A percentile compares a stretch with the other conserved stretches of the same genome.
Conservation (phyloP, 106 monocot genomes). For the Phalaenopsis aphrodite region DNA sequence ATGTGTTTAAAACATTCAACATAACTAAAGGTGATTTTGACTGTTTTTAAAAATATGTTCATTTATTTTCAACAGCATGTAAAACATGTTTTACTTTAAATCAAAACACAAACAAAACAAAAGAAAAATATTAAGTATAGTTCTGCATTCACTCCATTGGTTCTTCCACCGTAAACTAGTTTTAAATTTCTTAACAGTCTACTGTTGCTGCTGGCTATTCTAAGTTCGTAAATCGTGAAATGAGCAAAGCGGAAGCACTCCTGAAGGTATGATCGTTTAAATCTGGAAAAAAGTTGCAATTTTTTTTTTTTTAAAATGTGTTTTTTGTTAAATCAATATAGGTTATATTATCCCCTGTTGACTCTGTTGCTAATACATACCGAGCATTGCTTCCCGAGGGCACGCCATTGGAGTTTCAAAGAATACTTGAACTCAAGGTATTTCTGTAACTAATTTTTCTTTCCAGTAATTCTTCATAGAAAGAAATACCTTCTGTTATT, state of each 20-base stretch:
- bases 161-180: neutral
- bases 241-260: constrained; percentile 99
- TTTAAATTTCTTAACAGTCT: constrained; percentile 30
- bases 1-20: no score
- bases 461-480: neutral
- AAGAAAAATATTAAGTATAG: no score
- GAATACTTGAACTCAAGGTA: constrained; percentile 98
- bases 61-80: no score
- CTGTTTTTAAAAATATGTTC: no score
- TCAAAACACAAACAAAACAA: no score
- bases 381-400: constrained; percentile 96
- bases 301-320: neutral
- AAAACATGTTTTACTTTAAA: no score
- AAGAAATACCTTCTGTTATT: no score
- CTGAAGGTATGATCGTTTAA: constrained; percentile 52
- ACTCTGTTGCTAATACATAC: constrained; percentile 92
- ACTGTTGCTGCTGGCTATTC: constrained; percentile 63
- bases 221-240: constrained; percentile 91
- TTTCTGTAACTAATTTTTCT: neutral
- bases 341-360: constrained; percentile 97
- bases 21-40: no score
- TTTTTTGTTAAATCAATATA: constrained; percentile 14
- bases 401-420: constrained; percentile 72
- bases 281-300: neutral
- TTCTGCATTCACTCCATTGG: neutral